Evolutionary conservation across 371 early-diverging fungal species (phyloP).

Genomic region (Circinella minor): DNA sequence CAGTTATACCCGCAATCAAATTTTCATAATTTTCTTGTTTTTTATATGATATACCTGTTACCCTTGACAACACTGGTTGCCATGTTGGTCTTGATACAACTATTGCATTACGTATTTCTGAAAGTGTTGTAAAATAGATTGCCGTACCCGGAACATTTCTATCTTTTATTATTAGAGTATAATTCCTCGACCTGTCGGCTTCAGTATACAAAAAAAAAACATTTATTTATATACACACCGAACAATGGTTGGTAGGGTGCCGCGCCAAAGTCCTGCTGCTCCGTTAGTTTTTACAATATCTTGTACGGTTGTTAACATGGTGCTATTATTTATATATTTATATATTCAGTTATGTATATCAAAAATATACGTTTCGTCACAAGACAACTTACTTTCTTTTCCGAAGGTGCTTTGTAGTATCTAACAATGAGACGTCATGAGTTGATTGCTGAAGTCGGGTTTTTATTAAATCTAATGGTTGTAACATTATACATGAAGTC

Average conservation of each 20-base stretch:
- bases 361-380: constrained; percentile 23
- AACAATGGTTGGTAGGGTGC: constrained; percentile 83
- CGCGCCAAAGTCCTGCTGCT: constrained; percentile 88
- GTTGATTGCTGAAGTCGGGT: constrained; percentile 81
- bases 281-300: constrained; percentile 68
- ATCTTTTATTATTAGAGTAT: not conserved
- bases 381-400: constrained; percentile 25
- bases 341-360: constrained; percentile 17
- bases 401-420: not conserved
- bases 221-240: constrained; percentile 52
- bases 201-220: too few relatives aligned
- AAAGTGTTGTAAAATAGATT: constrained; percentile 74
- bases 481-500: constrained; percentile 81
- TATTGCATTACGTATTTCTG: constrained; percentile 54
- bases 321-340: constrained; percentile 35
- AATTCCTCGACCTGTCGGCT: too few relatives aligned
- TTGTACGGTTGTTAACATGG: constrained; percentile 59
- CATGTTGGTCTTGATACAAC: constrained; percentile 40
- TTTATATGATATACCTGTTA: not conserved
- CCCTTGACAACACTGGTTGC: constrained; percentile 24
- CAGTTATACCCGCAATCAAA: constrained; percentile 77
- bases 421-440: constrained; percentile 33
- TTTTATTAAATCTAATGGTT: constrained; percentile 93
- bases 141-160: constrained; percentile 90
- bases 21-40: constrained; percentile 62